Evolutionary conservation across 2,329 filamentous ascomycete genomes (phyloP).

Genomic region (Grosmannia clavigera): DNA sequence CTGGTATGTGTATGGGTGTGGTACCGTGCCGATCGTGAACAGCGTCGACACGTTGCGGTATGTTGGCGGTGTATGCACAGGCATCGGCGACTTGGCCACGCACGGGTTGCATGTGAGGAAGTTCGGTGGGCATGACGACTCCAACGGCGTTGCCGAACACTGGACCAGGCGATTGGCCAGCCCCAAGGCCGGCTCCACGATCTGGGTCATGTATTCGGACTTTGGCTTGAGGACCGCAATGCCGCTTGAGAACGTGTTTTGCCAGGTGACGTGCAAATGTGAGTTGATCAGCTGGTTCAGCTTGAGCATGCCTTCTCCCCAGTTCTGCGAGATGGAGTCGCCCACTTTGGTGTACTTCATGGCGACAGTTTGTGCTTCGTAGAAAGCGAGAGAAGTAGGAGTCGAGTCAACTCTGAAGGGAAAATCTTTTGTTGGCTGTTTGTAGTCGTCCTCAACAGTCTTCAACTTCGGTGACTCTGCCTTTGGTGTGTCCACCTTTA

Average conservation of each 20-base stretch:
- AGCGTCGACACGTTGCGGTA: conserved; percentile 60
- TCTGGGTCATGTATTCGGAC: conserved; percentile 58
- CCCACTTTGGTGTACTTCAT: conserved; percentile 56
- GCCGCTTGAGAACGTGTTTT: conserved; percentile 63
- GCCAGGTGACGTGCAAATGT: conserved; percentile 78
- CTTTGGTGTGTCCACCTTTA: background rate
- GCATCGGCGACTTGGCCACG: conserved; percentile 48
- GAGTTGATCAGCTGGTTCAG: conserved; percentile 69
- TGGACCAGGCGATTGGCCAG: conserved; percentile 64
- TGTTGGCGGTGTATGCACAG: conserved; percentile 50
- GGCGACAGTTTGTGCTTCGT: conserved; percentile 50
- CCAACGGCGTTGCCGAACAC: conserved; percentile 63
- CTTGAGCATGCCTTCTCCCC: conserved; percentile 47
- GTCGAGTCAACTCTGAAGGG: conserved; percentile 53
- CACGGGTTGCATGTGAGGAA: conserved; percentile 62
- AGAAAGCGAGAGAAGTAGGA: conserved; percentile 63
- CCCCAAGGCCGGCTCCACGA: conserved; percentile 57
- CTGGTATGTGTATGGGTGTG: conserved; percentile 79
- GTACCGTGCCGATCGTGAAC: conserved; percentile 78
- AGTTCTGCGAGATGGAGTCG: conserved; percentile 44
- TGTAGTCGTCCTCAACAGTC: conserved; percentile 6
- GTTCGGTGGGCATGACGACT: conserved; percentile 76
- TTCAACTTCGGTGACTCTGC: background rate
- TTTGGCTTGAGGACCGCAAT: conserved; percentile 74
- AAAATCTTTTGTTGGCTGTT: conserved; percentile 23